A percentile compares a stretch with the other conserved stretches of the same genome.
Evolutionary conservation across 768 basidiomycete genomes (phyloP).

Genomic region (Termitomyces sp.): DNA sequence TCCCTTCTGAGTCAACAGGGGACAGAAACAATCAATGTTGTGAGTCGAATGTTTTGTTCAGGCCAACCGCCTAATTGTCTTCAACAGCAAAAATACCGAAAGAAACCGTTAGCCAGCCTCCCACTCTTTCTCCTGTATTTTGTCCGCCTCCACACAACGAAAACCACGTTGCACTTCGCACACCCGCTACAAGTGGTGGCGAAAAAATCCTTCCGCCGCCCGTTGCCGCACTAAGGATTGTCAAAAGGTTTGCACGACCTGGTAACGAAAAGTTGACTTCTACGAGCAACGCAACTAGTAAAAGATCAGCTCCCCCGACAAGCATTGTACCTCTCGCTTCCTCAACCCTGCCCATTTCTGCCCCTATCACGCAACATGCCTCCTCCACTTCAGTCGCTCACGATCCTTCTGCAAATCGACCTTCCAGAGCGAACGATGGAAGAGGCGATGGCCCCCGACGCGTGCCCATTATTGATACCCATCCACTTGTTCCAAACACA

Average conservation of each 20-base stretch:
- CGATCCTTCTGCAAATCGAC: neutral
- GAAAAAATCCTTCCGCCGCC: slow-evolving; percentile 26
- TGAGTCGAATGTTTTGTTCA: neutral
- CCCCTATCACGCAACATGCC: neutral
- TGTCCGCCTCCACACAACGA: slow-evolving; percentile 10
- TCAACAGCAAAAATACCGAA: neutral
- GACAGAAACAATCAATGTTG: neutral
- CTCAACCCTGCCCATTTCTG: neutral
- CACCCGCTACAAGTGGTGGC: slow-evolving; percentile 9
- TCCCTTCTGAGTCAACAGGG: neutral
- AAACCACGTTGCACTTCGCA: neutral
- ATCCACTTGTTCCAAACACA: neutral
- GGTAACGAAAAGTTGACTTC: slow-evolving; percentile 15
- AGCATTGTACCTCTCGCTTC: neutral
- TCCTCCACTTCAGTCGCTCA: neutral
- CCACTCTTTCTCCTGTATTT: slow-evolving; percentile 5
- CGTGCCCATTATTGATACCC: slow-evolving; percentile 19
- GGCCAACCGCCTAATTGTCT: neutral
- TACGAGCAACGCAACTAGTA: slow-evolving; percentile 6
- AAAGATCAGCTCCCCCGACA: neutral
- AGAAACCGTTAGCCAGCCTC: neutral
- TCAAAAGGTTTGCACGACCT: slow-evolving; percentile 31
- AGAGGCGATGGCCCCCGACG: slow-evolving; percentile 30
- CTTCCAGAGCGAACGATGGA: neutral
- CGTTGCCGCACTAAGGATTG: slow-evolving; percentile 41